These are phyloP conservation scores for Exophiala bonariae DNA, from an alignment of 2,329 filamentous ascomycete genomes.

Conservation along the genomic window DNA sequence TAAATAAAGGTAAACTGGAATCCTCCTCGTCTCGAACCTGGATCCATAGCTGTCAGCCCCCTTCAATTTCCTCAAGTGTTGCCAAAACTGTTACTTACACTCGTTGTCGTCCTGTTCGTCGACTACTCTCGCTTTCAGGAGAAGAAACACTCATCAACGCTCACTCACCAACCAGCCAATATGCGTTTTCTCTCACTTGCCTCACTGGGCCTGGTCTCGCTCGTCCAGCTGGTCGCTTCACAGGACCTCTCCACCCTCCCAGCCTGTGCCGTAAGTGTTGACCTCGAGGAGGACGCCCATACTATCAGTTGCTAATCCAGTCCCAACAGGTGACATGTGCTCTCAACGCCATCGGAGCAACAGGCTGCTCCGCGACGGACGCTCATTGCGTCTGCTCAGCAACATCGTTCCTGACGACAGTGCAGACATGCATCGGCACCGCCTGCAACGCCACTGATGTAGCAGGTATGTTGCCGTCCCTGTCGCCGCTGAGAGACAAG, in stretches of 20 bases:
- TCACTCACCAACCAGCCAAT: neutral
- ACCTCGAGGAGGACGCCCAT: too few relatives aligned
- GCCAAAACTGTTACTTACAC: too few relatives aligned
- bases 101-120: too few relatives aligned
- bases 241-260: slow-evolving; percentile 17
- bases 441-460: slow-evolving; percentile 18
- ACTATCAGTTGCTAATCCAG: too few relatives aligned
- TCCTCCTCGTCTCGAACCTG: too few relatives aligned
- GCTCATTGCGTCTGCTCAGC: slow-evolving; percentile 17
- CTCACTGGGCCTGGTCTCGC: slow-evolving; percentile 11
- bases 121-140: too few relatives aligned
- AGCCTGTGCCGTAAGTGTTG: slow-evolving; percentile 16
- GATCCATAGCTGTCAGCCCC: too few relatives aligned
- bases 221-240: slow-evolving; percentile 14
- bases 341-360: slow-evolving; percentile 14
- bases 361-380: slow-evolving; percentile 20
- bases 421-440: slow-evolving; percentile 16
- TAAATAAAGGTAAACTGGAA: too few relatives aligned
- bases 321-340: slow-evolving; percentile 17
- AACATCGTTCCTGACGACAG: slow-evolving; percentile 13
- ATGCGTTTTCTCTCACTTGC: slow-evolving; percentile 17
- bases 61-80: too few relatives aligned
- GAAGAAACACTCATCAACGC: neutral
- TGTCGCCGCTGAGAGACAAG: neutral
- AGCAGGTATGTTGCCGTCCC: slow-evolving; percentile 10